Base-by-base conservation (phyloP, 768 basidiomycete genomes). In the Tephrocybe sp. region DNA sequence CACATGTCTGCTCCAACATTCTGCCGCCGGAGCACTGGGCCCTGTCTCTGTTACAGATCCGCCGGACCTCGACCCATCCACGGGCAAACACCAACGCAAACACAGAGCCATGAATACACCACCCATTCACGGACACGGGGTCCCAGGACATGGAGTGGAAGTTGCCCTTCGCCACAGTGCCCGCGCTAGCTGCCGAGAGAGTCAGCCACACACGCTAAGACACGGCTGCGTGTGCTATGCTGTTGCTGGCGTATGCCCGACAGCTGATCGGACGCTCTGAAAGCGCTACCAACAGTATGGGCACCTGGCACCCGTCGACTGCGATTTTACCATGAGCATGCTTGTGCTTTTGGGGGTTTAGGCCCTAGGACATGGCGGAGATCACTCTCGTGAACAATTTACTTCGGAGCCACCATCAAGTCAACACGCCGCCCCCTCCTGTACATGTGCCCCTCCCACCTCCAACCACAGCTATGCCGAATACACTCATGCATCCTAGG, bases 321-420 rank as follows among this genome's bases (percentile, higher is more conserved):
- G 41, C 68, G 64, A 56, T 75, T n/a, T n/a, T n/a, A n/a, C n/a
- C n/a, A n/a, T 63, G 33, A 64, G 76, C 55, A 80, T 78, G 77
- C 78, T 78, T 59, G 60, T 77, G 50, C 64, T 79, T 54, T 67
- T 81, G 50, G 76, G 75, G 56, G 63, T 72, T 34, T 65, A 64
- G 57, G 65, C 48, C 24, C 24, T 54, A 54, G 59, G 62, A 44
- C 58, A 57, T 58, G 51, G 64, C 50, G 64, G 68, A 53, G 67
- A 71, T n/a, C 53, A 50, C 58, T 50, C 48, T 65, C 55, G 62
- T 67, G 45, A 64, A 66, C 32, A n/a, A n/a, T n/a, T 57, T 66
- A 49, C 36, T 58, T 36, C 65, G 62, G 48, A 56, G 55, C 42
- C 33, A 24, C 28, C 48, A 51, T 39, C 36, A 46, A 15, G 17